These are phyloP conservation scores for Pochonia chlamydosporia DNA, from an alignment of 2,329 filamentous ascomycete species.

Conservation along the genomic window DNA sequence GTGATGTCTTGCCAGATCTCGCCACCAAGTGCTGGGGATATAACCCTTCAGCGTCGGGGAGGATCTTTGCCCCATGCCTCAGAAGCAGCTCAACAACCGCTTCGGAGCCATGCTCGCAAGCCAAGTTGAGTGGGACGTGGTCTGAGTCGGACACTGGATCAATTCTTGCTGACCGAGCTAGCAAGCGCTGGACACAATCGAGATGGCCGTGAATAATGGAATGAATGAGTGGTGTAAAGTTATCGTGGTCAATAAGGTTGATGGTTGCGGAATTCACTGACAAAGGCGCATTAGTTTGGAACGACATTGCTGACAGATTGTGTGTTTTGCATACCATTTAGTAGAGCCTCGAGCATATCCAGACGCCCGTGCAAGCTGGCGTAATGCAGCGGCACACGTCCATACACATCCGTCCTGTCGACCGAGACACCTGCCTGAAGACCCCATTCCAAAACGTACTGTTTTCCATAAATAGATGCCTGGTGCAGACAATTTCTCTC, in stretches of 20 bases:
- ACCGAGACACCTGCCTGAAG: constrained; percentile 72
- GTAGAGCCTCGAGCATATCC: constrained; percentile 71
- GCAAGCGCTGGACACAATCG: constrained; percentile 71
- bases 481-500: constrained; percentile 95
- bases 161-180: constrained; percentile 74
- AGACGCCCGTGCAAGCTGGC: constrained; percentile 90
- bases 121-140: constrained; percentile 89
- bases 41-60: constrained; percentile 93
- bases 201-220: constrained; percentile 85
- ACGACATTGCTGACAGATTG: constrained; percentile 8
- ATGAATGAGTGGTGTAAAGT: constrained; percentile 93
- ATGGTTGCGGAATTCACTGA: constrained; percentile 69
- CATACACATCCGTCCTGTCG: constrained; percentile 83
- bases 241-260: constrained; percentile 88
- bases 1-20: constrained; percentile 74
- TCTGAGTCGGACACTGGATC: constrained; percentile 82
- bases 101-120: constrained; percentile 86
- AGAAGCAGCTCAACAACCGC: constrained; percentile 81
- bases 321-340: constrained; percentile 48
- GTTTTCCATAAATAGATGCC: constrained; percentile 87
- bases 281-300: neutral
- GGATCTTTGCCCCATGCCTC: constrained; percentile 69
- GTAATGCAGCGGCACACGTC: constrained; percentile 88
- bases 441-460: constrained; percentile 69
- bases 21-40: constrained; percentile 97